These are phyloP conservation scores for Holtermanniella nyarrowii DNA, from an alignment of 768 basidiomycete species.

Conservation along the genomic window DNA sequence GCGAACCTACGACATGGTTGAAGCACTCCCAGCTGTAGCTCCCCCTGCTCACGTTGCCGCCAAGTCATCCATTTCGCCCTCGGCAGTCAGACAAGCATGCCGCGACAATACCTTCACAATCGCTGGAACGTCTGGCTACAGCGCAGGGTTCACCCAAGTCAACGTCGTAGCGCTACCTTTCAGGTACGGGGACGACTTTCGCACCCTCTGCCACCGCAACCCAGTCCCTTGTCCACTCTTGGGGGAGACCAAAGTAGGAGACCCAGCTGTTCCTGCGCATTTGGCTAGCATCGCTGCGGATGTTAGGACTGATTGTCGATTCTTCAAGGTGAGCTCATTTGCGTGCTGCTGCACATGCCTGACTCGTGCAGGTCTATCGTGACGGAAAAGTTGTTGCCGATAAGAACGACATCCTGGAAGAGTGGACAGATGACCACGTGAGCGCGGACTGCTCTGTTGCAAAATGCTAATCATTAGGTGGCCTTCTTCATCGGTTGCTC, in stretches of 20 bases:
- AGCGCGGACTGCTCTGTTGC: slow-evolving; percentile 6
- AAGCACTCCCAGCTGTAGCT: no score
- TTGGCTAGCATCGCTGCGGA: slow-evolving; percentile 20
- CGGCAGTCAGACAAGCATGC: not conserved
- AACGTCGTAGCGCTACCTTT: slow-evolving; percentile 28
- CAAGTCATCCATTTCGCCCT: not conserved
- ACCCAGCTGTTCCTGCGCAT: slow-evolving; percentile 14
- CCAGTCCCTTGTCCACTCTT: slow-evolving; percentile 33
- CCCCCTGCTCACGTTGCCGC: not conserved
- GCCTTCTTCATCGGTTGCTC: slow-evolving; percentile 30
- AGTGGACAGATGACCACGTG: slow-evolving; percentile 30
- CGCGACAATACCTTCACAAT: not conserved
- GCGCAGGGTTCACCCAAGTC: slow-evolving; percentile 18
- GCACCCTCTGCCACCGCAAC: slow-evolving; percentile 26
- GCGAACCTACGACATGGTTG: no score
- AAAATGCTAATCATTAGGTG: not conserved
- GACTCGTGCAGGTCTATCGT: slow-evolving; percentile 3
- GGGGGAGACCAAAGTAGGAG: slow-evolving; percentile 23
- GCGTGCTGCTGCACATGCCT: no score
- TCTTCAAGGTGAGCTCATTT: slow-evolving; percentile 20
- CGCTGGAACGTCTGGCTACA: slow-evolving; percentile 8
- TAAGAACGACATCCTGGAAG: slow-evolving; percentile 8
- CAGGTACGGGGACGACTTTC: slow-evolving; percentile 27
- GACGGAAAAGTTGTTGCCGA: slow-evolving; percentile 14
- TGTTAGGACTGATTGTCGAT: slow-evolving; percentile 21